These are phyloP conservation scores for Craspedostauros australis DNA, from an alignment of 108 stramenopile species.

Conservation along the genomic window DNA sequence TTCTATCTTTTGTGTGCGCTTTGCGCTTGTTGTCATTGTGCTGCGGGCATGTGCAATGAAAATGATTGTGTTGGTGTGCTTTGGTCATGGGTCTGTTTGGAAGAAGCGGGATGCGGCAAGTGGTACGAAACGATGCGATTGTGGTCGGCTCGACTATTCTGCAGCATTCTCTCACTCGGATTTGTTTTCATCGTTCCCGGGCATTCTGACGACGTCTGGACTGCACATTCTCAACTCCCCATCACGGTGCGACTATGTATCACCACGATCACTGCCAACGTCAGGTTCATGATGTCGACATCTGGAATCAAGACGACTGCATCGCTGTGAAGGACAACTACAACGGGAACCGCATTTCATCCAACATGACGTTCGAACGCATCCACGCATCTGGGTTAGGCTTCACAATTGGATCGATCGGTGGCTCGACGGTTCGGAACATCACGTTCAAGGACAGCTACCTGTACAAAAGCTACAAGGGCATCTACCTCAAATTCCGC, in stretches of 20 bases:
- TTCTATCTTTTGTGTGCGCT: not conserved
- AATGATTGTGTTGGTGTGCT: too few species aligned
- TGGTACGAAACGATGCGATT: too few species aligned
- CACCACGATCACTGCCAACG: not conserved
- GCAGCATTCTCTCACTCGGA: too few species aligned
- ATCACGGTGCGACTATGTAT: too few species aligned
- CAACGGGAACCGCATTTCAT: not conserved
- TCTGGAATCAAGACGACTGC: slow-evolving; percentile 54
- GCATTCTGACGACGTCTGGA: too few species aligned
- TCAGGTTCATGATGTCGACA: slow-evolving; percentile 26
- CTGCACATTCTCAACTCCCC: too few species aligned
- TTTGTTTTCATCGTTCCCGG: too few species aligned
- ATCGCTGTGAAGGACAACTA: slow-evolving; percentile 42
- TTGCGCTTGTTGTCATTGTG: not conserved
- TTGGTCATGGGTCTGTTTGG: too few species aligned
- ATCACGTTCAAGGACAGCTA: slow-evolving; percentile 48
- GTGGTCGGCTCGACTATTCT: too few species aligned
- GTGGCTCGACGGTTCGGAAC: slow-evolving; percentile 30
- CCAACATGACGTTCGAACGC: slow-evolving; percentile 44
- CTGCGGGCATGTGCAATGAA: too few species aligned
- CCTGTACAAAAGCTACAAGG: slow-evolving; percentile 39
- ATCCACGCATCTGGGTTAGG: slow-evolving; percentile 47
- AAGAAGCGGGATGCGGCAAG: too few species aligned
- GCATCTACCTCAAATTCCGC: slow-evolving; percentile 57
- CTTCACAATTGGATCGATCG: slow-evolving; percentile 46